A percentile compares a stretch with the other conserved stretches of the same genome.
Conservation (phyloP, 176 grass and related monocot genomes). For the Carex pumila region DNA sequence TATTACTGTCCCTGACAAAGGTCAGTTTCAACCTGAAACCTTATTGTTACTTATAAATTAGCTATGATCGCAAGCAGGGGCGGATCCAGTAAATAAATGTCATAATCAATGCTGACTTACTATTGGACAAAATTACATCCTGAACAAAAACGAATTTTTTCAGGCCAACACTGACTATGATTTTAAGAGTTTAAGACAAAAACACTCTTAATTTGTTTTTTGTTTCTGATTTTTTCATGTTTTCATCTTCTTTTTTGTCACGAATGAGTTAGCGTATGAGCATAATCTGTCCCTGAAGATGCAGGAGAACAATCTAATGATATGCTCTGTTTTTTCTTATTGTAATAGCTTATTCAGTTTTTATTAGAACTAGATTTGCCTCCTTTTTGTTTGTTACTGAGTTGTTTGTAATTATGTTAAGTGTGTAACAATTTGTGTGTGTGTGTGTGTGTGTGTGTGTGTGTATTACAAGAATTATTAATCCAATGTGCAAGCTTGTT, state of each 20-base stretch:
- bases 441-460: neutral
- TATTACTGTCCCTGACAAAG: constrained; percentile 89
- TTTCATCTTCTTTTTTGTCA: neutral
- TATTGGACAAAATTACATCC: neutral
- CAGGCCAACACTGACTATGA: neutral
- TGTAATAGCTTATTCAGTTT: neutral
- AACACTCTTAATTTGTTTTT: neutral
- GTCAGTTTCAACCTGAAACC: constrained; percentile 32
- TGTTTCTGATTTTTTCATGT: neutral
- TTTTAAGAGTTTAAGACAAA: too few species aligned
- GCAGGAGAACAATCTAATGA: constrained; percentile 49
- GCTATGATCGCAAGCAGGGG: neutral
- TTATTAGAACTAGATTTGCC: neutral
- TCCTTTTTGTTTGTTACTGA: neutral
- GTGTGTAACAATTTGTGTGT: neutral
- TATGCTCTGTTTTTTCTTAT: neutral
- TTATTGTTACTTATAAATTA: constrained; percentile 5
- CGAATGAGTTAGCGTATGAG: constrained; percentile 13
- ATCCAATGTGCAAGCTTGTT: neutral
- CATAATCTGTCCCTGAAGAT: constrained; percentile 49
- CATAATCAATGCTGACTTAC: neutral
- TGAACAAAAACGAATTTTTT: neutral
- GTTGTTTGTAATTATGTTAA: neutral
- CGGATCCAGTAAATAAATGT: too few species aligned
- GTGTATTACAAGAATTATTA: neutral